These are phyloP conservation scores for Sutorius australiensis DNA, from an alignment of 768 basidiomycete genomes.

Conservation along the genomic window DNA sequence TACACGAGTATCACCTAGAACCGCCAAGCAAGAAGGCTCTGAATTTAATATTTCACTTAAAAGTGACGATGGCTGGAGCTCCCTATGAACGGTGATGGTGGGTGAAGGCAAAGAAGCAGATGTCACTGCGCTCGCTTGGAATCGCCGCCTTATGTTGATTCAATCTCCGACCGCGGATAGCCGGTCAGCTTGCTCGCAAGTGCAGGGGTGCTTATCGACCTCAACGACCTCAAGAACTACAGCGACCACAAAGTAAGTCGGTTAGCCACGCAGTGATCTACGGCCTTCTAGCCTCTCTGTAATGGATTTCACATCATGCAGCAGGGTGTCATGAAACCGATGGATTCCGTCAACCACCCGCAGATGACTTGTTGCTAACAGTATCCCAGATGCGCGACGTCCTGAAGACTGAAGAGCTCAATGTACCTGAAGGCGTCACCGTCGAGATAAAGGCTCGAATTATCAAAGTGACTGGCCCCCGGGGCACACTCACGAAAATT, in stretches of 20 bases:
- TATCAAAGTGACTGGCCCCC: slow-evolving; percentile 88
- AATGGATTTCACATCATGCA: slow-evolving; percentile 2
- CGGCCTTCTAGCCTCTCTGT: neutral
- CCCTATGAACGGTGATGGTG: slow-evolving; percentile 43
- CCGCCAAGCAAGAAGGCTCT: slow-evolving; percentile 28
- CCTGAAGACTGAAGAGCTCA: slow-evolving; percentile 89
- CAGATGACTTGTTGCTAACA: slow-evolving; percentile 33
- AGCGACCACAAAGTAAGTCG: slow-evolving; percentile 28
- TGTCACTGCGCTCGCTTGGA: slow-evolving; percentile 20
- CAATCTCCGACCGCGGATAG: slow-evolving; percentile 35
- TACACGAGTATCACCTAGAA: slow-evolving; percentile 34
- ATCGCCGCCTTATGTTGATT: slow-evolving; percentile 28
- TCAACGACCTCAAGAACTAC: slow-evolving; percentile 27
- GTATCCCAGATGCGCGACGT: slow-evolving; percentile 81
- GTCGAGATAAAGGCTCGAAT: slow-evolving; percentile 87
- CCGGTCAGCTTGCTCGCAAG: slow-evolving; percentile 16
- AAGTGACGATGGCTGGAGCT: slow-evolving; percentile 39
- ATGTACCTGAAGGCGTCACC: slow-evolving; percentile 80
- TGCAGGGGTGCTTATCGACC: slow-evolving; percentile 1
- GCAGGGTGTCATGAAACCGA: slow-evolving; percentile 7
- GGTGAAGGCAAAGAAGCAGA: slow-evolving; percentile 41
- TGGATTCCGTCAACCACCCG: slow-evolving; percentile 37
- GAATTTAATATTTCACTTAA: slow-evolving; percentile 50
- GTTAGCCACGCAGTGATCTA: neutral
- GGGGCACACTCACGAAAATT: slow-evolving; percentile 89